phyloP scores from a whole-genome alignment of 345 rosid species.

The Citrus maxima region DNA sequence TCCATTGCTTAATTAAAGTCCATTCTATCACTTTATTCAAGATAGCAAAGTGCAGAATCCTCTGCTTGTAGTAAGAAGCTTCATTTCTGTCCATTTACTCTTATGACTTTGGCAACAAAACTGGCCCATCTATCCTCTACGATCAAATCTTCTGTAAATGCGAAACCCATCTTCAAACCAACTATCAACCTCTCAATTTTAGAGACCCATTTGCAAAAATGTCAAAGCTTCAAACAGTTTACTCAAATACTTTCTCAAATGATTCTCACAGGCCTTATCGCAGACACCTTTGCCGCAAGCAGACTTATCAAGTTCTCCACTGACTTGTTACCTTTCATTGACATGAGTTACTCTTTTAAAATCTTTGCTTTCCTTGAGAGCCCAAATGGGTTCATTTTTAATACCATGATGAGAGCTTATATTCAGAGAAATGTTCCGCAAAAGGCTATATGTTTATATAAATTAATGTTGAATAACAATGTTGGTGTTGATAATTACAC shows the following conservation, averaged over 20 bases:
- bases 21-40: not conserved
- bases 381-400: conserved; percentile 48
- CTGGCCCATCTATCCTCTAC: conserved; percentile 7
- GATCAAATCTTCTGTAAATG: conserved; percentile 1
- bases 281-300: conserved; percentile 48
- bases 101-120: conserved; percentile 3
- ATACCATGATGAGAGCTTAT: conserved; percentile 50
- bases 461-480: conserved; percentile 34
- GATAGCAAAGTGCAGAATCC: not conserved
- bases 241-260: conserved; percentile 50
- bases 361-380: conserved; percentile 35
- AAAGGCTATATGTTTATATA: conserved; percentile 34
- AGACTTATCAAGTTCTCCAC: conserved; percentile 43
- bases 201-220: conserved; percentile 31
- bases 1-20: not conserved
- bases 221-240: conserved; percentile 40
- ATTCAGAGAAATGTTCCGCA: conserved; percentile 29
- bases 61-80: not conserved
- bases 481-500: conserved; percentile 45
- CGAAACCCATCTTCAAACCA: conserved; percentile 16
- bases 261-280: conserved; percentile 43
- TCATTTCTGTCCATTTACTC: not conserved
- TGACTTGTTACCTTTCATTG: conserved; percentile 30
- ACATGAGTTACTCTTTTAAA: conserved; percentile 25
- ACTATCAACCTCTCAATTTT: conserved; percentile 37